Evolutionary conservation across 257 asterid genomes (phyloP), one percentile per base, ranked within the genome.

Genomic region (Oldenlandia corymbosa): DNA sequence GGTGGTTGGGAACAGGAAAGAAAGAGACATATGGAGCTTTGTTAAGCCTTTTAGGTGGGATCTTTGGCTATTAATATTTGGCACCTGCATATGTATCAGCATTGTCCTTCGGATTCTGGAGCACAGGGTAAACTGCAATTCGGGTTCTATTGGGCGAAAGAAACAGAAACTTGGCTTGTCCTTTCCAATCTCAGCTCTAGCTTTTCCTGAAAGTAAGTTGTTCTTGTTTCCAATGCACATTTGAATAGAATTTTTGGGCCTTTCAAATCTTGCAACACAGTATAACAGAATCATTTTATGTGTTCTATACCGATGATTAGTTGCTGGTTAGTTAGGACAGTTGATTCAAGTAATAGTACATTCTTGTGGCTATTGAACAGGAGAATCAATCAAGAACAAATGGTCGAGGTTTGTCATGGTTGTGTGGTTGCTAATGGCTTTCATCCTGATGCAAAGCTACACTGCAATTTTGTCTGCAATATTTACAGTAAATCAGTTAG

Each of bases 381-480:
- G 85, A 83, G 71, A 77, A 45, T n/a, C n/a, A 64, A 71, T 75
- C 34, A 64, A 56, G 10, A 77, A 77, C 73, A 79, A 83, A 61
- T 64, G 69, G 71, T 52, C 84, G 0, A 76, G 87, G 69, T 52
- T 77, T 24, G 85, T 79, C 59, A 28, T 84, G 57, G 26, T 81
- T 45, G 77, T 81, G 2, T 77, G 82, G 81, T 73, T 74, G 9
- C 56, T 80, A 1, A 82, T 80, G 0, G 83, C 79, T 0, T 77
- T 80, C 0, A 76, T 82, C 28, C 73, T 85, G 21, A 85, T 80
- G 0, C 73, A 68, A 31, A 79, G 82, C 67, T 81, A 84, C 36
- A 84, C 90, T 0, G 87, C 90, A 12, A 81, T 83, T 67, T 77
- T 84, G 8, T 34, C 88, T 2, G 73, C 91, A 17, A 79, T 77